Conservation (phyloP, 805 yeast species). For the Suhomyces sp. region DNA sequence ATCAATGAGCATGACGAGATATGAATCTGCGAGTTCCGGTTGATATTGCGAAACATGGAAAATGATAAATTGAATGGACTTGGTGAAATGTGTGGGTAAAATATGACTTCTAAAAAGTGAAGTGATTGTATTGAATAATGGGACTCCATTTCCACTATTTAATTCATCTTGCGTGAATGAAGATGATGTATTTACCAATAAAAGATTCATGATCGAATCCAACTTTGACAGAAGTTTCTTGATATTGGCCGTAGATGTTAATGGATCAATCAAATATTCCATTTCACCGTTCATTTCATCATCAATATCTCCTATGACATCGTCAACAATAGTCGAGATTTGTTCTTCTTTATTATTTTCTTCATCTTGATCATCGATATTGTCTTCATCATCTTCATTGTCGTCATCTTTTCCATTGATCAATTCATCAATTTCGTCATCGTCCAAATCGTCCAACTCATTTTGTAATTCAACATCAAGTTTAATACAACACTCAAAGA, state of each 20-base stretch:
- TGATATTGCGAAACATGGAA: slow-evolving; percentile 81
- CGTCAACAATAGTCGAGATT: slow-evolving; percentile 32
- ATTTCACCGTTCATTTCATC: slow-evolving; percentile 37
- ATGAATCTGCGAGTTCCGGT: slow-evolving; percentile 81
- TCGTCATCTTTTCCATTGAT: slow-evolving; percentile 49
- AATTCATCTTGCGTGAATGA: slow-evolving; percentile 52
- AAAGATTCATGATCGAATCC: slow-evolving; percentile 62
- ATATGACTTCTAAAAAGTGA: slow-evolving; percentile 79
- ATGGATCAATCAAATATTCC: slow-evolving; percentile 45
- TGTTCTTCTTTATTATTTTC: slow-evolving; percentile 28
- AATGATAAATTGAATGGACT: slow-evolving; percentile 79
- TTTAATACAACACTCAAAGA: slow-evolving; percentile 77
- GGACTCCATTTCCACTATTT: slow-evolving; percentile 62
- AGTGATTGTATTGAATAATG: slow-evolving; percentile 68
- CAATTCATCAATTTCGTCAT: slow-evolving; percentile 55
- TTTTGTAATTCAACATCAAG: slow-evolving; percentile 91
- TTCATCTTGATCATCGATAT: slow-evolving; percentile 15
- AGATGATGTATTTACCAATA: slow-evolving; percentile 51
- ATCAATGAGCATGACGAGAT: slow-evolving; percentile 76
- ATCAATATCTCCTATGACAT: slow-evolving; percentile 28
- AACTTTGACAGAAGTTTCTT: slow-evolving; percentile 63
- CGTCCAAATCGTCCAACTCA: slow-evolving; percentile 81
- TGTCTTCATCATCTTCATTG: slow-evolving; percentile 32
- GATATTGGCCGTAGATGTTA: slow-evolving; percentile 43
- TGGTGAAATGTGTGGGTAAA: slow-evolving; percentile 88